Conservation (phyloP, 139 green algal genomes). For the Volvox africanus region DNA sequence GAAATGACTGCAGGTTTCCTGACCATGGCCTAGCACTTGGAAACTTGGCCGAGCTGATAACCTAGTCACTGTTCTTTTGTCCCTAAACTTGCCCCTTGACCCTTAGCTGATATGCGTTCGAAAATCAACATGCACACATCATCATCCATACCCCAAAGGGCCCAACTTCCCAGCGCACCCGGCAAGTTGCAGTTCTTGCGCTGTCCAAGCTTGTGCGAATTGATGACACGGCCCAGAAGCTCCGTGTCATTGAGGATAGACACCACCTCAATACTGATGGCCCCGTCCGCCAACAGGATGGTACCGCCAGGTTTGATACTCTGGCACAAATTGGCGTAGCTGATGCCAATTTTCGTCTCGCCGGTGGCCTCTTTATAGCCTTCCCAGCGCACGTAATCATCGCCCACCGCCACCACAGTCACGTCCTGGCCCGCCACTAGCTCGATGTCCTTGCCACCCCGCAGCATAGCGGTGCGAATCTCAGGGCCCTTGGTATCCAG, state of each 20-base stretch:
- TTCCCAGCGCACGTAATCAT: constrained; percentile 70
- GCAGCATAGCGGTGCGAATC: constrained; percentile 76
- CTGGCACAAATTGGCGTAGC: constrained; percentile 70
- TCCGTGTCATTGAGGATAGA: constrained; percentile 61
- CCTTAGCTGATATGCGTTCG: too few relatives aligned
- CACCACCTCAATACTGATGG: constrained; percentile 65
- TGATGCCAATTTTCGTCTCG: constrained; percentile 64
- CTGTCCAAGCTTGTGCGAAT: constrained; percentile 74
- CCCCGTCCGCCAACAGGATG: constrained; percentile 78
- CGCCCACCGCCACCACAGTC: constrained; percentile 74
- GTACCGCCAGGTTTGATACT: constrained; percentile 64
- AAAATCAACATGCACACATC: too few relatives aligned
- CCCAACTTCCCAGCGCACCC: constrained; percentile 37
- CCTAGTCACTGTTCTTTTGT: too few relatives aligned
- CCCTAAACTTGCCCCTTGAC: too few relatives aligned
- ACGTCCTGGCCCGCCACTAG: constrained; percentile 63
- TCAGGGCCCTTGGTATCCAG: constrained; percentile 80
- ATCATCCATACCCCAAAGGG: not conserved
- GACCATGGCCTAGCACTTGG: too few relatives aligned
- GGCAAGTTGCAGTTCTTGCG: constrained; percentile 91
- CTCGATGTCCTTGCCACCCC: constrained; percentile 64
- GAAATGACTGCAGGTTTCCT: too few relatives aligned
- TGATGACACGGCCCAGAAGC: constrained; percentile 59
- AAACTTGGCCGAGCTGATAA: too few relatives aligned
- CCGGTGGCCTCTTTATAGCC: constrained; percentile 57